phyloP scores from a whole-genome alignment of 2,329 filamentous ascomycete genomes.

The Chrysoporthe austroafricana region DNA sequence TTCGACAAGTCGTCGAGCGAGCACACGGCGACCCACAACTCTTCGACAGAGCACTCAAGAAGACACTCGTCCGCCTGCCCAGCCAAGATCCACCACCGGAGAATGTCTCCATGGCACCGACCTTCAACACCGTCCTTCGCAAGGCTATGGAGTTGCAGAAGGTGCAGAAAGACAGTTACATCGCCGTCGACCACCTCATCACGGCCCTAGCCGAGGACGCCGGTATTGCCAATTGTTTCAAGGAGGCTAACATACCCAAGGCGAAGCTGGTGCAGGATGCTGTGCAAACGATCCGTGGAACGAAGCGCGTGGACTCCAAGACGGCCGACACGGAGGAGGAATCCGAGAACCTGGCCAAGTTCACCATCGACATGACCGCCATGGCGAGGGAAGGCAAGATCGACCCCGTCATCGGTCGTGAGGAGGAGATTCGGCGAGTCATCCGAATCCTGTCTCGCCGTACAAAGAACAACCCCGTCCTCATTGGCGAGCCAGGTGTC shows the following conservation, averaged over 20 bases:
- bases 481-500: conserved; percentile 97
- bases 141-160: conserved; percentile 89
- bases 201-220: conserved; percentile 80
- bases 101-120: conserved; percentile 78
- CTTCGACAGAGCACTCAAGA: conserved; percentile 89
- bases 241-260: conserved; percentile 90
- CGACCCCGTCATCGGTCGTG: conserved; percentile 93
- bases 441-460: conserved; percentile 89
- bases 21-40: conserved; percentile 91
- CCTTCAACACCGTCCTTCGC: conserved; percentile 80
- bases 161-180: conserved; percentile 95
- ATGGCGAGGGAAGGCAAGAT: conserved; percentile 98
- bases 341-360: conserved; percentile 95
- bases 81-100: conserved; percentile 96
- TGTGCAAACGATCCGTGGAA: conserved; percentile 90
- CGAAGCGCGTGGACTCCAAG: conserved; percentile 91
- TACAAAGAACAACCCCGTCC: conserved; percentile 98
- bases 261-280: conserved; percentile 87
- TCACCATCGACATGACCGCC: conserved; percentile 97
- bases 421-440: conserved; percentile 92
- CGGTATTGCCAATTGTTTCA: conserved; percentile 72
- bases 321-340: conserved; percentile 92
- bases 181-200: conserved; percentile 95
- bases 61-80: conserved; percentile 84
- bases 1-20: conserved; percentile 91